Base-by-base conservation (phyloP, 192 early-diverging fungal genomes). In the Glomus cerebriforme region DNA sequence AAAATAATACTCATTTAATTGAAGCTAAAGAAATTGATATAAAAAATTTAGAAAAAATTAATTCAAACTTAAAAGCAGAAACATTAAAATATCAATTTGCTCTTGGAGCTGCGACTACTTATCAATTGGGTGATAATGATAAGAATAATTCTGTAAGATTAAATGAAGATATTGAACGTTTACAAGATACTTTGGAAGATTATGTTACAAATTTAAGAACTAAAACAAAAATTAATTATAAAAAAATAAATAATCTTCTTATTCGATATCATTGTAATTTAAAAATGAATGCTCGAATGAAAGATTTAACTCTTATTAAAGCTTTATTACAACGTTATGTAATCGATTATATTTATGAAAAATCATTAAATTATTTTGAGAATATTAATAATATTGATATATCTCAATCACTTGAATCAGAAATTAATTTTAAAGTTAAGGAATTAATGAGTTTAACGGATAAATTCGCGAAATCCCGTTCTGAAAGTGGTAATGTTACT, bases 11-110 rank as follows among this genome's bases (percentile, higher is more conserved):
- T 6, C 15, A 7, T 22, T 54, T 7, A 54, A 3, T 35, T 22
- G 22, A 69, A n/a, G 67, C 0, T 37, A 69, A 34, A n/a, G 67
- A 69, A 43, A 69, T 1, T 19, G 22, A 34, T 13, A 29, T 34
- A 8, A 9, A 37, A 1, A 7, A 34, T 2, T 19, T 37, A 9
- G n/a, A n/a, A 13, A 15, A 69, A 34, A 34, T 9, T n/a, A 47
- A 49, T 9, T 12, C 6, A 58, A 29, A 58, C 1, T 32, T 74
- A 5, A 74, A 74, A 8, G n/a, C 13, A 17, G 73, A 74, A 34
- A 54, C 73, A 26, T 59, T 27, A 59, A 27, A 59, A 58, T 58
- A 74, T 59, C 73, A 74, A 58, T 37, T 54, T n/a, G 49, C 73
- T 2, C 58, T 74, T 31, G 73, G 73, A 22, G 47, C 39, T 58